Percentiles rank a stretch among this genome's conserved stretches.
Conservation (phyloP, 2,329 filamentous ascomycete genomes). For the Ophiosphaerella korrae region DNA sequence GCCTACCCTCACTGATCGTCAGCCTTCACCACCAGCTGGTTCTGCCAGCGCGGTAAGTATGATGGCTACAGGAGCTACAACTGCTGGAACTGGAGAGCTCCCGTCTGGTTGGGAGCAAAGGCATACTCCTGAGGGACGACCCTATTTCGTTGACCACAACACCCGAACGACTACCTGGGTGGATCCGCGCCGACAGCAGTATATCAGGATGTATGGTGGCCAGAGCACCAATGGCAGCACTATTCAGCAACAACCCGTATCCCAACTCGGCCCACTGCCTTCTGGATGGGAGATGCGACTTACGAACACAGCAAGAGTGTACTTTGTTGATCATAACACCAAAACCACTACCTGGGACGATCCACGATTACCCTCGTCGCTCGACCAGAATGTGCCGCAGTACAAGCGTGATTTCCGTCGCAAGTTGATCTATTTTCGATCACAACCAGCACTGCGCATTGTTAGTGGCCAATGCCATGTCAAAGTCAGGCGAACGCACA, state of each 20-base stretch:
- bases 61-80: conserved; percentile 95
- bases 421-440: conserved; percentile 99
- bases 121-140: conserved; percentile 89
- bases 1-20: conserved; percentile 69
- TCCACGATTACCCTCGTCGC: conserved; percentile 87
- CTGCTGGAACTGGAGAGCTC: conserved; percentile 90
- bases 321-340: conserved; percentile 99
- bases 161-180: conserved; percentile 98
- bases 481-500: conserved; percentile 94
- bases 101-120: conserved; percentile 96
- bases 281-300: conserved; percentile 99
- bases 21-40: conserved; percentile 47
- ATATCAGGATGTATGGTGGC: conserved; percentile 97
- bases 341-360: conserved; percentile 99
- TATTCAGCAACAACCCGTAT: conserved; percentile 97
- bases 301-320: conserved; percentile 95
- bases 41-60: conserved; percentile 72
- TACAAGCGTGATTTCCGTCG: conserved; percentile 99
- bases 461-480: conserved; percentile 96
- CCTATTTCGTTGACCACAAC: conserved; percentile 99
- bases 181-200: conserved; percentile 94
- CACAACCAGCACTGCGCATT: conserved; percentile 93
- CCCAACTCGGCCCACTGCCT: conserved; percentile 89
- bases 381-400: conserved; percentile 97
- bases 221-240: conserved; percentile 75